These are phyloP conservation scores for Amaranthus palmeri DNA, from an alignment of 148 eudicot species.

Conservation along the genomic window DNA sequence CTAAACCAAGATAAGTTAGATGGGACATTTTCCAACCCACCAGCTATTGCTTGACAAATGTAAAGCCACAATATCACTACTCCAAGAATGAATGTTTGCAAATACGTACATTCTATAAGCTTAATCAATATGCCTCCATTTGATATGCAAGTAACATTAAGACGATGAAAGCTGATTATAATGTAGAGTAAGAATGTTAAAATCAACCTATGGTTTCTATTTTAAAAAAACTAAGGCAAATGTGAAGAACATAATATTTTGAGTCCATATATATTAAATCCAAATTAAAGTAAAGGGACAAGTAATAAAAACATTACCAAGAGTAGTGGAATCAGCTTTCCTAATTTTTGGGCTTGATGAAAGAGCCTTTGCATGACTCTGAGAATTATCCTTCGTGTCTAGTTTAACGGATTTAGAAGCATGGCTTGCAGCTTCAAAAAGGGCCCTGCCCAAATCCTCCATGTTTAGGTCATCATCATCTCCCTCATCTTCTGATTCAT, in stretches of 20 bases:
- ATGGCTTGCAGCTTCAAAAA: conserved; percentile 60
- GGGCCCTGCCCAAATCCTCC: conserved; percentile 63
- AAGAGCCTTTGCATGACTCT: conserved; percentile 24
- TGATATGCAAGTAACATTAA: not conserved
- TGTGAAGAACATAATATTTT: not conserved
- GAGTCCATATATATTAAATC: not conserved
- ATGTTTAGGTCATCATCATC: conserved; percentile 47
- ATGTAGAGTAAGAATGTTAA: no score
- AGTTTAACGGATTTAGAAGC: conserved; percentile 38
- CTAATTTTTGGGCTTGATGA: conserved; percentile 25
- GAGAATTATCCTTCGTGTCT: conserved; percentile 18
- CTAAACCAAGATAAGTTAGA: not conserved
- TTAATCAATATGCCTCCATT: not conserved
- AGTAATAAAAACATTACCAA: conserved; percentile 37
- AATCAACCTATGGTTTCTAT: no score
- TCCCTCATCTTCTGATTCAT: conserved; percentile 37
- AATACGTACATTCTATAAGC: not conserved
- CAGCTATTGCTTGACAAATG: not conserved
- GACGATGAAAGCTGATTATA: no score
- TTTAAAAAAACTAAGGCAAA: not conserved
- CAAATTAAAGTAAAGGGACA: not conserved
- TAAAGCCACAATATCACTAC: not conserved
- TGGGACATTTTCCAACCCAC: not conserved
- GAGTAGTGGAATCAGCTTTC: conserved; percentile 22
- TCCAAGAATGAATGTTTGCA: not conserved